Percentiles rank a stretch among this genome's conserved stretches.
These are phyloP conservation scores for Skeletonema grethae DNA, from an alignment of 108 stramenopile genomes.

Conservation along the genomic window DNA sequence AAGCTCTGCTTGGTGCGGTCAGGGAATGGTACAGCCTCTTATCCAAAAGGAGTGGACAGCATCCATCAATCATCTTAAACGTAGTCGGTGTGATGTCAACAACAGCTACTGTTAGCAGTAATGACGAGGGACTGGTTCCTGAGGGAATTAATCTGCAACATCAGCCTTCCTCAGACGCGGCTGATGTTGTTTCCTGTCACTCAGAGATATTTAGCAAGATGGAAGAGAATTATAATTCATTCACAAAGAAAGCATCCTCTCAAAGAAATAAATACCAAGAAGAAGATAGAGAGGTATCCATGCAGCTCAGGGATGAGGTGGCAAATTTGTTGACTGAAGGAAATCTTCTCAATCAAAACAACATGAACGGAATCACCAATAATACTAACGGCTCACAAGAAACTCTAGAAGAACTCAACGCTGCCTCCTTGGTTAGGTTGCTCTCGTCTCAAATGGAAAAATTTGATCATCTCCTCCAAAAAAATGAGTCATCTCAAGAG, in stretches of 20 bases:
- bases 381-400: background rate
- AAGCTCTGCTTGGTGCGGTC: too few relatives aligned
- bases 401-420: background rate
- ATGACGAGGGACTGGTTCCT: too few relatives aligned
- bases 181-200: background rate
- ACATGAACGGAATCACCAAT: background rate
- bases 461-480: background rate
- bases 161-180: background rate
- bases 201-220: background rate
- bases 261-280: background rate
- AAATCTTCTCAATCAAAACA: background rate
- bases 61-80: too few relatives aligned
- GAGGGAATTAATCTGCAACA: background rate
- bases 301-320: background rate
- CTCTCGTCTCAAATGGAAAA: background rate
- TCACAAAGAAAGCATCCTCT: background rate
- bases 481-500: background rate
- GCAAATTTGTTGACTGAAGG: background rate
- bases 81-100: too few relatives aligned
- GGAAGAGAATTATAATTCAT: background rate
- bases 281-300: background rate
- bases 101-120: too few relatives aligned
- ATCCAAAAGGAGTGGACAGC: too few relatives aligned
- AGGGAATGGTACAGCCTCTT: too few relatives aligned
- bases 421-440: background rate